Evolutionary conservation across 225 moss, liverwort and hornwort species (phyloP).

Genomic region (Asterella californica): DNA sequence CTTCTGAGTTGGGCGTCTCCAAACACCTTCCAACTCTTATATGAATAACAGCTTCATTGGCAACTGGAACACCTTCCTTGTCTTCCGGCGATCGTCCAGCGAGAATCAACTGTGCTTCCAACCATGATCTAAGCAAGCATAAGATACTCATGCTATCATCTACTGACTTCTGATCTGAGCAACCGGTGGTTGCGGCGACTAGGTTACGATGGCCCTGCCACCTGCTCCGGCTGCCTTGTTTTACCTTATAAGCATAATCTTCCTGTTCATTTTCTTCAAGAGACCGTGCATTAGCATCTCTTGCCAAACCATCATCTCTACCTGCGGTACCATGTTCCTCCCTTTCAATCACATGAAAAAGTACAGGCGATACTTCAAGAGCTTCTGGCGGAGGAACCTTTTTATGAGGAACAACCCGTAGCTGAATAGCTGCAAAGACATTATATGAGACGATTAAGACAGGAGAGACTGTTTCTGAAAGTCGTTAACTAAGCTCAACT

Average conservation of each 20-base stretch:
- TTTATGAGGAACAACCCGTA: constrained; percentile 45
- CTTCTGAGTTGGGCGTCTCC: constrained; percentile 31
- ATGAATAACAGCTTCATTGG: constrained; percentile 65
- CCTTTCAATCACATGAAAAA: constrained; percentile 48
- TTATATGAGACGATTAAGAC: not conserved
- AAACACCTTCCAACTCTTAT: constrained; percentile 45
- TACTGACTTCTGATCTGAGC: constrained; percentile 11
- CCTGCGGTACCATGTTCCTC: constrained; percentile 41
- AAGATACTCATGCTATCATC: constrained; percentile 16
- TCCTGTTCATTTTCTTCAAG: constrained; percentile 29
- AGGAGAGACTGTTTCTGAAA: not conserved
- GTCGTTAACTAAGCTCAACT: not conserved
- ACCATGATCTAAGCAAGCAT: constrained; percentile 60
- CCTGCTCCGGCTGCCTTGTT: constrained; percentile 25
- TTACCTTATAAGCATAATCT: not conserved
- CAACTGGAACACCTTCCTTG: constrained; percentile 53
- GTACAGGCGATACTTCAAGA: constrained; percentile 59
- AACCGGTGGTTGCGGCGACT: constrained; percentile 19
- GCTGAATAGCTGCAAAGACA: constrained; percentile 56
- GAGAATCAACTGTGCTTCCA: constrained; percentile 67
- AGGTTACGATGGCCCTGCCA: constrained; percentile 42
- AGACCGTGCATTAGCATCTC: constrained; percentile 11
- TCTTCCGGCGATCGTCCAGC: constrained; percentile 30
- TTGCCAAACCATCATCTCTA: constrained; percentile 39
- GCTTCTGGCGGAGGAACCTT: constrained; percentile 32